Evolutionary conservation across 139 green algal species (phyloP).

Genomic region (Chlorella sp.): DNA sequence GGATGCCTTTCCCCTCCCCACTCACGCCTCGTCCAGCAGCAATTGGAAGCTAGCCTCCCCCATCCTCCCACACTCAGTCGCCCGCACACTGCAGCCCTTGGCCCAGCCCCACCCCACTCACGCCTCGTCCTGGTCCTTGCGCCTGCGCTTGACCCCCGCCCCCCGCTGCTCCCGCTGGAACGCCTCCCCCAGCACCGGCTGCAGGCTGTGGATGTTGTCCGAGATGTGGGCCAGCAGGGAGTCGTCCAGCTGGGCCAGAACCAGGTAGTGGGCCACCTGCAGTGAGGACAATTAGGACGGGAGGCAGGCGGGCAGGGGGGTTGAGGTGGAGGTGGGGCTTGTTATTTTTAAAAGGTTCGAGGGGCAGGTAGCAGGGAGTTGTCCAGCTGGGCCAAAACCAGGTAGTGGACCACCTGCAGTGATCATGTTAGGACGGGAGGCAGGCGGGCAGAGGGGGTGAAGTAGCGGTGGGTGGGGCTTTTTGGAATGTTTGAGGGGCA

Average conservation of each 20-base stretch:
- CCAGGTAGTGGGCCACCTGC: conserved; percentile 69
- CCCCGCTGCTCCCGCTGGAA: background rate
- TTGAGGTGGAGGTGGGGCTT: background rate
- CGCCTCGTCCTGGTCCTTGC: background rate
- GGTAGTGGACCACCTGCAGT: conserved; percentile 63
- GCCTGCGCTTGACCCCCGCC: background rate
- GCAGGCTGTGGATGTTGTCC: conserved; percentile 20
- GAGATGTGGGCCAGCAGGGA: background rate
- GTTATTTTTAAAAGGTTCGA: background rate
- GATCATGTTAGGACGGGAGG: background rate
- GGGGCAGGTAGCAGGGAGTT: background rate
- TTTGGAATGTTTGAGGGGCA: no score
- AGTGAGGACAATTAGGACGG: background rate
- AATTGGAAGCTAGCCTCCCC: background rate
- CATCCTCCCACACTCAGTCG: background rate
- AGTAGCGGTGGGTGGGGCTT: background rate
- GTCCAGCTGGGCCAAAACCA: conserved; percentile 66
- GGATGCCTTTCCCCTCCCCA: background rate
- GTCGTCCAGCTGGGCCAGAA: conserved; percentile 63
- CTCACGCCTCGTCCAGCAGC: background rate
- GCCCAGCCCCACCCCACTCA: background rate
- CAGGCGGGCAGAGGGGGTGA: background rate
- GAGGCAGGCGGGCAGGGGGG: background rate
- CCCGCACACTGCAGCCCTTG: background rate
- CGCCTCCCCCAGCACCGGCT: background rate